Evolutionary conservation across 2,329 filamentous ascomycete genomes (phyloP).

Genomic region (Akanthomyces dipterigenus): DNA sequence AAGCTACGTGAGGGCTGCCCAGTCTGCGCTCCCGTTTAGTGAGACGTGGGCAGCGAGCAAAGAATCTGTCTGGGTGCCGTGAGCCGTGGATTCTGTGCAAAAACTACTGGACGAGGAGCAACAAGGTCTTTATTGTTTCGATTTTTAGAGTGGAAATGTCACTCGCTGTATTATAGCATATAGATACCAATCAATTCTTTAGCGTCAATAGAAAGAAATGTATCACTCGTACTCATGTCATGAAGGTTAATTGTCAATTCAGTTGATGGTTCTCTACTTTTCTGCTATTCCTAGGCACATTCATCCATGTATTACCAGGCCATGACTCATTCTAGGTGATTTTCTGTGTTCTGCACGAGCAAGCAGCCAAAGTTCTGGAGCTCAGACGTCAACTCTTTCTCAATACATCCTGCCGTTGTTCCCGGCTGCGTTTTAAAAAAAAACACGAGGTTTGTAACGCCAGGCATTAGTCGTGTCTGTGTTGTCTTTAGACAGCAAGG

Average conservation of each 20-base stretch:
- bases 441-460: neutral
- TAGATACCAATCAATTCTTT: slow-evolving; percentile 13
- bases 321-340: neutral
- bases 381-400: neutral
- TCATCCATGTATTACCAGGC: neutral
- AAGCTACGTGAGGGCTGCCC: slow-evolving; percentile 60
- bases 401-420: neutral
- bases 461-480: neutral
- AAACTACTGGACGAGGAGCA: neutral
- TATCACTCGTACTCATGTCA: neutral
- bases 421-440: neutral
- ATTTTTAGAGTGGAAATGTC: neutral
- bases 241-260: neutral
- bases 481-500: neutral
- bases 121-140: neutral
- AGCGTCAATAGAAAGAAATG: neutral
- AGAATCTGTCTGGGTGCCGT: too few relatives aligned
- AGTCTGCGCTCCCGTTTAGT: slow-evolving; percentile 36
- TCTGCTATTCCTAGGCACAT: slow-evolving; percentile 10
- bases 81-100: neutral
- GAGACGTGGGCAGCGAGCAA: too few relatives aligned
- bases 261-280: slow-evolving; percentile 9
- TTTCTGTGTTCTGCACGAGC: neutral
- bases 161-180: slow-evolving; percentile 9
- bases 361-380: neutral